Evolutionary conservation across 1,139 yeast species (phyloP), one percentile per base, ranked within the genome.

Genomic region (Yamadazyma mexicana): DNA sequence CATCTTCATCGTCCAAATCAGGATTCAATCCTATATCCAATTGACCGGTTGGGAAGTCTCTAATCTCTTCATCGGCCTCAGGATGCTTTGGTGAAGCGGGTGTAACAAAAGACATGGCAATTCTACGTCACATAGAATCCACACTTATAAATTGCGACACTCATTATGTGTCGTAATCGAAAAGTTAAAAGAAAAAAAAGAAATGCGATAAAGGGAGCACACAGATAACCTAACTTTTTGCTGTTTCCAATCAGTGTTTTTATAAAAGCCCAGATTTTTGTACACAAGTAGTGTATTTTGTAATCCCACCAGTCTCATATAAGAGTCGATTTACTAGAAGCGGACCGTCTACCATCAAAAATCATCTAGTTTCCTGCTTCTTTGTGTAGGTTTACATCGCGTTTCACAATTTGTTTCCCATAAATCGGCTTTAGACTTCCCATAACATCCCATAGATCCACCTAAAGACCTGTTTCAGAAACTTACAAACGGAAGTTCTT

Each of bases 71-170:
- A 47, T 73, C 62, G 3, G 79, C 66, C n/a, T 55, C 65, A 3
- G 77, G 76, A 46, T 73, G 80, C 26, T 54, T 45, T 5, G 81
- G 81, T 2, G 81, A 75, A 2, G 59, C 60, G 4, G 81, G 80
- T n/a, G 23, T 27, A 23, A 31, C 23, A 22, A n/a, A 29, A 16
- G 32, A 27, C 32, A 34, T 34, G 15, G 6, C 12, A 11, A 11
- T 8, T 24, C 10, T 8, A 9, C 26, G 26, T 24, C 26, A 12
- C 12, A 20, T 20, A 6, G 8, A 26, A 28, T 16, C 20, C 31
- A 28, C 31, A 28, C 9, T 16, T 16, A 4, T 28, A n/a, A 14
- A 27, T 27, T 28, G 31, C 31, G 31, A 28, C 18, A 6, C 22
- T 28, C 10, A 26, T 12, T 12, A 3, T 28, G 31, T 28, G 31